Evolutionary conservation across 192 early-diverging fungal species (phyloP).

Genomic region (Backusella liffmaniae): DNA sequence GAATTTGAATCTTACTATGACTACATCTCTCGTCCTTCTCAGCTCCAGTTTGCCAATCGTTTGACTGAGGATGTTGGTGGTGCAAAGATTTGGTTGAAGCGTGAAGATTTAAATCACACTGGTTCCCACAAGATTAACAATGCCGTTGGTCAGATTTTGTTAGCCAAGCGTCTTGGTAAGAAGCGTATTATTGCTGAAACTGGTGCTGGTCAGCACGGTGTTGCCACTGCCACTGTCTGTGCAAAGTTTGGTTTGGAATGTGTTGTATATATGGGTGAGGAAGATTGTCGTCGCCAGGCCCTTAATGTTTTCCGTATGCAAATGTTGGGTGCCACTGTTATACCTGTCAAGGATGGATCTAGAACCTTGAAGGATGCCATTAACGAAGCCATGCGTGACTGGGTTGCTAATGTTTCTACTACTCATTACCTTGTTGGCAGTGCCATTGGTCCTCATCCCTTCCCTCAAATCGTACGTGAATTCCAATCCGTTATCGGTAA

Average conservation of each 20-base stretch:
- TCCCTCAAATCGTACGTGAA: conserved; percentile 95
- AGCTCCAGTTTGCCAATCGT: conserved; percentile 84
- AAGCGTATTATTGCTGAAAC: conserved; percentile 98
- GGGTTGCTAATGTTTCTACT: conserved; percentile 91
- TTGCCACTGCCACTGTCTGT: conserved; percentile 96
- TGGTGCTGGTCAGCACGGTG: conserved; percentile 98
- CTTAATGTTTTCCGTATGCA: conserved; percentile 96
- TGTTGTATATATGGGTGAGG: conserved; percentile 97
- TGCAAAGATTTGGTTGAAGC: conserved; percentile 95
- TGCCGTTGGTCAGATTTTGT: conserved; percentile 89
- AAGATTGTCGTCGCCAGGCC: conserved; percentile 91
- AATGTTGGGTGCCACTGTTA: conserved; percentile 89
- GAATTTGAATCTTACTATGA: conserved; percentile 89
- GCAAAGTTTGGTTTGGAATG: conserved; percentile 98
- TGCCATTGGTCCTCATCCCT: conserved; percentile 96
- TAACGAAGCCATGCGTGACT: conserved; percentile 98
- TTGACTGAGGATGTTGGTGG: conserved; percentile 76
- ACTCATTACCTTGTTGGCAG: conserved; percentile 98
- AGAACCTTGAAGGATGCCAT: conserved; percentile 96
- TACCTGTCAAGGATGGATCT: conserved; percentile 77
- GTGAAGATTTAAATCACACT: conserved; percentile 98
- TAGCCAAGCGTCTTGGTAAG: conserved; percentile 96
- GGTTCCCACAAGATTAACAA: conserved; percentile 99
- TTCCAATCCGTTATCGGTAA: conserved; percentile 98
- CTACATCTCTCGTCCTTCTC: conserved; percentile 91